phyloP scores from a whole-genome alignment of 176 grass and related monocot species.

The Rhipidocladum racemiflorum region DNA sequence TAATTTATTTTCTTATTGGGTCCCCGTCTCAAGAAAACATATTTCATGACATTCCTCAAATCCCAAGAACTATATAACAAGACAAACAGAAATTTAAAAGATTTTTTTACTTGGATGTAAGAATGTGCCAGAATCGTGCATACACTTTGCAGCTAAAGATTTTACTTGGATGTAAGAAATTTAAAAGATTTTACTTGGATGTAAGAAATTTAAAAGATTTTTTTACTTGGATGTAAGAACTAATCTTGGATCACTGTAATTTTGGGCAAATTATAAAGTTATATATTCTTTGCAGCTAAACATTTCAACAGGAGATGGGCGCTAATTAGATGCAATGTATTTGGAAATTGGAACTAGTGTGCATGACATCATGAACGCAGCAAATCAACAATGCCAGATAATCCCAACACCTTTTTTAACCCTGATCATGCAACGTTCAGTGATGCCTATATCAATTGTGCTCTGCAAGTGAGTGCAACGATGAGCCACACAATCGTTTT shows the following conservation, averaged over 20 bases:
- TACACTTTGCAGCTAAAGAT: too few species aligned
- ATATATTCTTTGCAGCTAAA: neutral
- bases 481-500: neutral
- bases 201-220: too few species aligned
- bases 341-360: neutral
- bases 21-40: neutral
- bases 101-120: neutral
- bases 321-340: neutral
- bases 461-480: neutral
- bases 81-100: neutral
- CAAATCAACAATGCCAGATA: neutral
- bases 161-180: too few species aligned
- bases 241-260: neutral
- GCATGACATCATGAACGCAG: neutral
- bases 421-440: neutral
- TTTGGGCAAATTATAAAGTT: neutral
- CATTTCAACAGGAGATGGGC: neutral
- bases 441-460: neutral
- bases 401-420: neutral
- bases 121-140: too few species aligned
- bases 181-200: neutral
- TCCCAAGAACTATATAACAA: neutral
- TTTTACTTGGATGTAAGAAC: neutral
- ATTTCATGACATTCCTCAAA: slow-evolving; percentile 3
- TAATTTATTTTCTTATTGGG: neutral